Conservation (phyloP, 2,329 filamentous ascomycete genomes). For the Ophiostoma australiae region DNA sequence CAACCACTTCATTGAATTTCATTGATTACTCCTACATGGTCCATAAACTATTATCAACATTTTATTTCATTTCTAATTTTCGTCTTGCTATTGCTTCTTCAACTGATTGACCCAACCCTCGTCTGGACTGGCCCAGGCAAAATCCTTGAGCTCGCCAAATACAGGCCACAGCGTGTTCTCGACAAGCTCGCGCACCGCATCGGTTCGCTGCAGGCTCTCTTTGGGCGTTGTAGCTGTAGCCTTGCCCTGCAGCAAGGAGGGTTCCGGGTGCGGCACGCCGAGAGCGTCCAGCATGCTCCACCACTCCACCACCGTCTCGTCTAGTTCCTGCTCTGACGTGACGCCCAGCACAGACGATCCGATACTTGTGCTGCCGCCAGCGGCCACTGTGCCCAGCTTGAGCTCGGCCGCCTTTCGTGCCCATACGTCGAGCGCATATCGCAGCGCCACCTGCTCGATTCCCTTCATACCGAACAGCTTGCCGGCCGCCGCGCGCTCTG, state of each 20-base stretch:
- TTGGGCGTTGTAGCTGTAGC: slow-evolving; percentile 29
- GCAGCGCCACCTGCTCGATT: slow-evolving; percentile 77
- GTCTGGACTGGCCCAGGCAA: slow-evolving; percentile 40
- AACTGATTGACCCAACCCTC: slow-evolving; percentile 28
- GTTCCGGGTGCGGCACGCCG: slow-evolving; percentile 27
- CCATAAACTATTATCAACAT: neutral
- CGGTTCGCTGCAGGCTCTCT: slow-evolving; percentile 29
- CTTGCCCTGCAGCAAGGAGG: slow-evolving; percentile 14
- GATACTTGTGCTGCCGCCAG: slow-evolving; percentile 31
- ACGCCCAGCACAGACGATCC: slow-evolving; percentile 63
- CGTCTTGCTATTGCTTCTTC: neutral
- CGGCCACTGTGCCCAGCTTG: slow-evolving; percentile 14
- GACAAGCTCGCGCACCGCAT: slow-evolving; percentile 36
- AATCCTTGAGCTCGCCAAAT: slow-evolving; percentile 59
- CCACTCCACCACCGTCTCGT: slow-evolving; percentile 58
- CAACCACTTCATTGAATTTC: neutral
- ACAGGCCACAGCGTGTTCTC: slow-evolving; percentile 48
- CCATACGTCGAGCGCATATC: slow-evolving; percentile 69
- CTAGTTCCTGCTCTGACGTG: slow-evolving; percentile 57
- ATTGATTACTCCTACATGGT: neutral
- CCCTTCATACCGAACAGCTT: slow-evolving; percentile 45
- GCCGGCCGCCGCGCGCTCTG: slow-evolving; percentile 34
- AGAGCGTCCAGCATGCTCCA: slow-evolving; percentile 47
- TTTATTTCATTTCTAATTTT: neutral
- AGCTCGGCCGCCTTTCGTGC: slow-evolving; percentile 37